Conservation (phyloP, 306 rosid genomes). For the Gleditsia sinensis region DNA sequence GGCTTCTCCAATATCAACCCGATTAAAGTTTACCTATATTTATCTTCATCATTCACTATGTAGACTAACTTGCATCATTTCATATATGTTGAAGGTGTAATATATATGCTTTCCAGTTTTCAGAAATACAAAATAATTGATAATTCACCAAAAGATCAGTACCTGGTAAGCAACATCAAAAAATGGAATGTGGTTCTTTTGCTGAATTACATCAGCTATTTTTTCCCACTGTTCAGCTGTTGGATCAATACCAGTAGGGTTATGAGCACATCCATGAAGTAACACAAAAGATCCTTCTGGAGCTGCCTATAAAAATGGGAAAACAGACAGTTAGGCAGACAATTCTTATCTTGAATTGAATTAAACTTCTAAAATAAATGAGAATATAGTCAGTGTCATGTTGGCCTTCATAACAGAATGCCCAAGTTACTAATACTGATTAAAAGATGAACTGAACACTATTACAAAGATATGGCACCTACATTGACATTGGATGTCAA, state of each 20-base stretch:
- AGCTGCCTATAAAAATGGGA: conserved; percentile 60
- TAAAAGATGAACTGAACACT: conserved; percentile 22
- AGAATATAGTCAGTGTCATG: neutral
- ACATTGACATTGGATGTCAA: neutral
- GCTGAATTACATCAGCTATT: conserved; percentile 86
- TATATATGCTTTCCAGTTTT: neutral
- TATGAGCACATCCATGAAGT: conserved; percentile 99
- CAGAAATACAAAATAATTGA: conserved; percentile 12
- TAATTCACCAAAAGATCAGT: conserved; percentile 22
- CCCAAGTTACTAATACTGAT: conserved; percentile 8
- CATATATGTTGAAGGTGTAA: neutral
- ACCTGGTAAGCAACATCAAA: conserved; percentile 99
- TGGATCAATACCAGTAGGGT: conserved; percentile 98
- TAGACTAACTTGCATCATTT: conserved; percentile 25
- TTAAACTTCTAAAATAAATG: conserved; percentile 15
- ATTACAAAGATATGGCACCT: conserved; percentile 8
- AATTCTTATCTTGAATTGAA: neutral
- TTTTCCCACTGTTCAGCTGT: conserved; percentile 91
- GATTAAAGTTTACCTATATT: neutral
- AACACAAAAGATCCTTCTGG: conserved; percentile 93
- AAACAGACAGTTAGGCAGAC: conserved; percentile 22
- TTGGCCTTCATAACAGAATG: conserved; percentile 8
- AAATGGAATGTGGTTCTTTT: conserved; percentile 86
- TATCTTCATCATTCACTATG: neutral
- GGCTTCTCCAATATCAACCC: neutral